Evolutionary conservation across 106 monocot genomes (phyloP), one percentile per base, ranked within the genome.

Genomic region (Iris macrosiphon): DNA sequence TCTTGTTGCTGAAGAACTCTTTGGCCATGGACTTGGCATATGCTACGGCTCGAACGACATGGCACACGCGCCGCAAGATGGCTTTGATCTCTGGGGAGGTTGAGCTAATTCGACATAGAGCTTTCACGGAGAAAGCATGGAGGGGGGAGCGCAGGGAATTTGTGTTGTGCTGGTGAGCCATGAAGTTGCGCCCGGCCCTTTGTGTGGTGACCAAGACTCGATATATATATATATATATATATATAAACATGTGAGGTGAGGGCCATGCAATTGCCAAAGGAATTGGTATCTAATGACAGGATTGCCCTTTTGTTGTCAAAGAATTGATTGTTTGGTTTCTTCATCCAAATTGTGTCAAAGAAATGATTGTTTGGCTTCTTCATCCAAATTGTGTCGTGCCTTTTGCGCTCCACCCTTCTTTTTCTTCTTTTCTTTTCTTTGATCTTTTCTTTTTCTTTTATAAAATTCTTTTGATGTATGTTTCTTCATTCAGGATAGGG

Each of bases 51-150:
- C 40, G 62, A 44, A 66, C 52, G 43, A 71, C 35, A 43, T 62
- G 70, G 74, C 60, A 13, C 28, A 78, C 37, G 23, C 47, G 64
- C 4, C 51, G 60, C 20, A 60, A 41, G 65, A 84, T 18, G 46
- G 75, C 47, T 52, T 67, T 82, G 54, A 88, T 31, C 75, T 82
- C 82, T 61, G 50, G 32, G 16, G 55, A 50, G 45, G 71, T 32
- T 33, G 79, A 68, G 53, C 35, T 7, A 12, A 27, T 68, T 16
- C 64, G 74, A 16, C 26, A 52, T 21, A 55, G 41, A 12, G 63
- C 21, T 37, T 64, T 59, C 64, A 71, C 0, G 30, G 56, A 23
- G 45, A 32, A 64, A 37, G 52, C 24, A 40, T 61, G 54, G 46
- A 58, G 43, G 13, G 35, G 19, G 10, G 65, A 23, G 43, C 13